Base-by-base conservation (phyloP, 352 stramenopile genomes). In the Blastocystis sp. region DNA sequence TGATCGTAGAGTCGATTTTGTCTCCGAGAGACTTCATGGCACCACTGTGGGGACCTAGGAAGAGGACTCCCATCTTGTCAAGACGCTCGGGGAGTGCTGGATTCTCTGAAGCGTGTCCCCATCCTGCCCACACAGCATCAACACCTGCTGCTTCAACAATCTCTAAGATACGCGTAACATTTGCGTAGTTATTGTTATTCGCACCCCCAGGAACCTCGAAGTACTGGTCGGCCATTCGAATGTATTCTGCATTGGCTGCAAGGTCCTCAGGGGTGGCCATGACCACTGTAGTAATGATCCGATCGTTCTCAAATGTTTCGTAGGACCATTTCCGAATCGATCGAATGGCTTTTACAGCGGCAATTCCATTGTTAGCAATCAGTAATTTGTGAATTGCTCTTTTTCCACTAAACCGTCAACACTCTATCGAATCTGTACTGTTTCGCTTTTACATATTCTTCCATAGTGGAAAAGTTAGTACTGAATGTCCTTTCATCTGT, bases 181-280 rank as follows among this genome's bases (percentile, higher is more conserved):
- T 99, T 90, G 97, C 97, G 92, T 99, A 99, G 93, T 99, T 99
- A 94, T 99, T 98, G 93, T 98, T 99, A 94, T 99, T 99, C 69
- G 96, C 96, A 73, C 98, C 98, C 75, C 97, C 97, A 26, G 97
- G 98, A 68, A 99, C 98, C 91, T 99, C 97, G 39, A 98, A 96
- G 63, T 99, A 97, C 90, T 99, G 94, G 91, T 99, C 97, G 68
- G 95, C 97, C 96, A 99, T 98, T 87, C 98, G 96, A 90, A 99
- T 99, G 93, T 98, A 99, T 93, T 99, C 98, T 39, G 97, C 97
- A 91, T 99, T 99, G 34, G 97, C 97, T 75, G 96, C 93, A 63
- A 99, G 92, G 93, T 99, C 97, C 89, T 99, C 97, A 2, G 97
- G 97, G 62, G 97, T 99, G 1, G 97, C 97, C 98, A 99, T 99